These are phyloP conservation scores for Crithidia fasciculata DNA, from an alignment of 208 protist genomes.

Conservation along the genomic window DNA sequence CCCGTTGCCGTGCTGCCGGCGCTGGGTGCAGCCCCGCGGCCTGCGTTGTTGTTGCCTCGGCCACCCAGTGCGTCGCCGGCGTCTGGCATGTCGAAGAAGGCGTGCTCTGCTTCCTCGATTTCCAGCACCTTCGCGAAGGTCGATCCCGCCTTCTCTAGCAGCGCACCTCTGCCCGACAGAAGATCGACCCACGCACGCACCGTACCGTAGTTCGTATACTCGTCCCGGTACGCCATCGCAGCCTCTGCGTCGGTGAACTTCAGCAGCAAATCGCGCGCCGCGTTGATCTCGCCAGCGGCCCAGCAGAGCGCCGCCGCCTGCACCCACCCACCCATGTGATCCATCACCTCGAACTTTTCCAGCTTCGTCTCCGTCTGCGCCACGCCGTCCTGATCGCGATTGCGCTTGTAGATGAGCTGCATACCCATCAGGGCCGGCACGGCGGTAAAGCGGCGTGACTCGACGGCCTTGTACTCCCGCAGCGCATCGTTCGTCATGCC, in stretches of 20 bases:
- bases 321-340: slow-evolving; percentile 58
- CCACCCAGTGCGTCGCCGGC: neutral
- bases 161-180: slow-evolving; percentile 71
- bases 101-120: slow-evolving; percentile 39
- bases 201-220: slow-evolving; percentile 81
- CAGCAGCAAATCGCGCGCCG: slow-evolving; percentile 71
- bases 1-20: neutral
- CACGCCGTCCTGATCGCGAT: slow-evolving; percentile 70
- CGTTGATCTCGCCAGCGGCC: slow-evolving; percentile 62
- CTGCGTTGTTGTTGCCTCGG: neutral
- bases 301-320: slow-evolving; percentile 77
- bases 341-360: slow-evolving; percentile 40
- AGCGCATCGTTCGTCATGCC: slow-evolving; percentile 82
- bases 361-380: slow-evolving; percentile 59
- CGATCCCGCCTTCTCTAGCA: slow-evolving; percentile 83
- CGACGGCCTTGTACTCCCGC: slow-evolving; percentile 80
- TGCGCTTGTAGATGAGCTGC: slow-evolving; percentile 71
- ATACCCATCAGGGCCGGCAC: slow-evolving; percentile 83
- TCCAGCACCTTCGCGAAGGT: slow-evolving; percentile 78
- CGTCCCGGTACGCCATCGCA: slow-evolving; percentile 65
- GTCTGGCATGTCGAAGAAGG: slow-evolving; percentile 13
- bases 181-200: slow-evolving; percentile 89
- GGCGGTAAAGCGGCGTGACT: slow-evolving; percentile 61
- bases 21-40: neutral
- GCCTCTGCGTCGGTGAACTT: slow-evolving; percentile 38